Conservation (phyloP, 2,329 filamentous ascomycete genomes). For the Xylaria hypoxylon region DNA sequence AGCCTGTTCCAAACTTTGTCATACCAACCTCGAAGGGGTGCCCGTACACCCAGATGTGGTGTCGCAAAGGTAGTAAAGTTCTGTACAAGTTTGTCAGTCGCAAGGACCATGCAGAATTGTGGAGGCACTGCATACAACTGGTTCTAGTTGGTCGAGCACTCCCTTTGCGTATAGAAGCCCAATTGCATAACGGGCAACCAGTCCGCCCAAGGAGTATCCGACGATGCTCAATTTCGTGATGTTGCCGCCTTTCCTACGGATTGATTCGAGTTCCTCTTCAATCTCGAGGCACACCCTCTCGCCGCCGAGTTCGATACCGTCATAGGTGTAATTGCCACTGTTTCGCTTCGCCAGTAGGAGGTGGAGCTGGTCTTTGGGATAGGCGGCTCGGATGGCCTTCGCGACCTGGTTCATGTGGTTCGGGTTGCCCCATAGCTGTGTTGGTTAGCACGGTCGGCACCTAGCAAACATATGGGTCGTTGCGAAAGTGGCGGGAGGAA, state of each 20-base stretch:
- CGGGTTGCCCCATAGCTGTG: conserved; percentile 82
- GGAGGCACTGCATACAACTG: conserved; percentile 66
- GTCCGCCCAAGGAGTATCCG: conserved; percentile 89
- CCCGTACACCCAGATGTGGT: conserved; percentile 82
- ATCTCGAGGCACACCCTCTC: conserved; percentile 76
- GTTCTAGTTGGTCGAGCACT: conserved; percentile 80
- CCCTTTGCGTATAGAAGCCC: conserved; percentile 86
- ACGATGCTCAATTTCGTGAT: conserved; percentile 87
- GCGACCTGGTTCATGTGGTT: conserved; percentile 77
- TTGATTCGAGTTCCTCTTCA: conserved; percentile 69
- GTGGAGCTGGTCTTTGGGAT: conserved; percentile 73
- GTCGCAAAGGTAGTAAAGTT: conserved; percentile 96
- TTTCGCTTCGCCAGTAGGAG: conserved; percentile 80
- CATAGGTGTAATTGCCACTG: conserved; percentile 77
- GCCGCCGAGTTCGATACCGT: conserved; percentile 75
- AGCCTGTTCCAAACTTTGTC: conserved; percentile 84
- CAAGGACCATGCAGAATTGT: background rate
- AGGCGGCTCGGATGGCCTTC: conserved; percentile 70
- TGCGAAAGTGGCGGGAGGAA: background rate
- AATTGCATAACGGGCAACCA: conserved; percentile 87
- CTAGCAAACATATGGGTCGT: background rate
- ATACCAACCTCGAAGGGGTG: conserved; percentile 73
- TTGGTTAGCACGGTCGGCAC: conserved; percentile 41
- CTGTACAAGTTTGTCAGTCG: conserved; percentile 52
- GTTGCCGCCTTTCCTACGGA: conserved; percentile 71